Base-by-base conservation (phyloP, 2,329 filamentous ascomycete species). In the Paramyrothecium sp. region DNA sequence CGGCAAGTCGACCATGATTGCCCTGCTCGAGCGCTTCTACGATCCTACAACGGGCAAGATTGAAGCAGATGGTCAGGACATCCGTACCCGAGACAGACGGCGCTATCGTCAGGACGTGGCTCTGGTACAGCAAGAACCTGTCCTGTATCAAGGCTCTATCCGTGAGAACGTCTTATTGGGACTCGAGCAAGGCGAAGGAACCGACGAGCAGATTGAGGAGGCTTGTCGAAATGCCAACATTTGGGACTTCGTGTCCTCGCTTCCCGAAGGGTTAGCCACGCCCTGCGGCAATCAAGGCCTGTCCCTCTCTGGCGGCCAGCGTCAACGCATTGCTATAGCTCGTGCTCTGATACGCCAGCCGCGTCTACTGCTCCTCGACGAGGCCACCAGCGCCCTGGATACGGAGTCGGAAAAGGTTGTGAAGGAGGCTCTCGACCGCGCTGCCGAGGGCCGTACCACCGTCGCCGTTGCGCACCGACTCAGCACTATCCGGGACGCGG, bases 281-380 rank as follows among this genome's bases (percentile, higher is more conserved):
- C 74, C 79, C 1, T 88, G 89, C 21, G 89, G 89, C 2, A 83
- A 88, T 62, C 82, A 84, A 52, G 89, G 89, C 0, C 82, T 88
- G 19, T 86, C 88, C 58, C 75, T 92, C 1, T 90, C 87, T 1
- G 89, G 89, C 22, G 89, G 89, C 1, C 89, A 92, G 68, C 78
- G 88, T 8, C 89, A 92, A 69, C 84, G 88, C 21, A 82, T 91
- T 34, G 88, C 89, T 10, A 92, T 92, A 60, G 89, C 89, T 0
- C 79, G 89, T 8, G 87, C 87, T 12, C 86, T 92, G 26, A 79
- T 92, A 54, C 84, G 87, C 50, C 76, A 85, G 53, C 89, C 89
- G 0, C 75, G 78, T 0, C 83, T 92, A 2, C 73, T 92, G 3
- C 81, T 92, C 7, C 76, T 92, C 0, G 89, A 92, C 64, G 89